Evolutionary conservation across 805 yeast species (phyloP), one percentile per base, ranked within the genome.

Genomic region (Limtongia smithiae): DNA sequence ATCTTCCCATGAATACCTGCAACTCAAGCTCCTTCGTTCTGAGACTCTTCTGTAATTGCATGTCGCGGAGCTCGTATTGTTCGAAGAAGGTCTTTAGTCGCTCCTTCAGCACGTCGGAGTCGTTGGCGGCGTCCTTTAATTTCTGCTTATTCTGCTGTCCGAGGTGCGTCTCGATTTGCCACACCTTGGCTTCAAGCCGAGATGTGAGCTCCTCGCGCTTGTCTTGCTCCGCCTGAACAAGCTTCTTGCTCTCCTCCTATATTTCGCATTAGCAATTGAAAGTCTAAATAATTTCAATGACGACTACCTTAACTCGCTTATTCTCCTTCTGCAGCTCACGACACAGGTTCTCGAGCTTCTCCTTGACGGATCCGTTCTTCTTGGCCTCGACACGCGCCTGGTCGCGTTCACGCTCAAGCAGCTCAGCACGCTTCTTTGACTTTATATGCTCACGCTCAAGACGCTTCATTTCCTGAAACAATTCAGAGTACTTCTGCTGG

Each of bases 1-100:
- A 69, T 15, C 73, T 57, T 3, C 66, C 62, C 49, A 54, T 51
- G 38, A 41, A 51, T 2, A 56, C 45, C 41, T 54, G 58, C 4
- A 40, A 32, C 24, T 57, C 51, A 4, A 57, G 44, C n/a, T 52
- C 60, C 27, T 59, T 51, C 12, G 46, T 28, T n/a, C 50, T 42
- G 28, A 54, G 35, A 7, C 37, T 38, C 22, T 35, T 34, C 15
- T 46, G 44, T 7, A 52, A 40, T 17, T 50, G 59, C 4, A 21
- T 22, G 21, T 55, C 55, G 15, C 59, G 57, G 11, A 41, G 37
- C 15, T 49, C 55, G 38, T 57, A 57, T 40, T 51, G 59, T 15
- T 55, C 59, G 20, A 57, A 42, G 25, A 57, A 48, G 21, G 44
- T 37, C 37, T 50, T 44, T 43, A 55, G 20, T 9, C 45, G 42